Conservation (phyloP, 345 rosid genomes). For the Sonneratia caseolaris region DNA sequence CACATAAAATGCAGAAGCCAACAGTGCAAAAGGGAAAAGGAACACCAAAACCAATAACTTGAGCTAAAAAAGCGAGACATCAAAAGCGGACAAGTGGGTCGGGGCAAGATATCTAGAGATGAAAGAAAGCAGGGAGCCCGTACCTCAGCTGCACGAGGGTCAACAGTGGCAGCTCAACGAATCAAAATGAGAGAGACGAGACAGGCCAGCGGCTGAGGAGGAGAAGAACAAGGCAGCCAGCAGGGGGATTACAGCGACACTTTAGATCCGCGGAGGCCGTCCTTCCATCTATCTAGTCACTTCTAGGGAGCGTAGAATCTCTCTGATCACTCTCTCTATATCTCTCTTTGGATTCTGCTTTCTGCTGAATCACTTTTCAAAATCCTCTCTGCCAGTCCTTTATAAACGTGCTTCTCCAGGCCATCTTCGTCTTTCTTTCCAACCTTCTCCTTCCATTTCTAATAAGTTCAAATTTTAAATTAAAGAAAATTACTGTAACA, state of each 20-base stretch:
- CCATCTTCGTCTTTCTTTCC: not conserved
- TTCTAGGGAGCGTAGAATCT: not conserved
- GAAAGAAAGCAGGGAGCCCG: not conserved
- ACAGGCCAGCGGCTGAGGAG: not conserved
- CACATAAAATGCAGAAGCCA: not conserved
- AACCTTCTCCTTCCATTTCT: not conserved
- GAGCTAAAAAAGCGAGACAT: not conserved
- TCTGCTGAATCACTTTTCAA: not conserved
- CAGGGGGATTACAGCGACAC: not conserved
- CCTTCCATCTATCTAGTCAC: constrained; percentile 1
- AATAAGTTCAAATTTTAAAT: not conserved
- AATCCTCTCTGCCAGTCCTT: not conserved
- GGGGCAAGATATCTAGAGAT: not conserved
- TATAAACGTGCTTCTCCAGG: not conserved
- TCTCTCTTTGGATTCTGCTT: not conserved
- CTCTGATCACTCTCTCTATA: not conserved
- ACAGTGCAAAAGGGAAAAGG: not conserved
- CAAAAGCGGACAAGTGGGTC: too few relatives aligned
- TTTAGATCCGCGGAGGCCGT: constrained; percentile 3
- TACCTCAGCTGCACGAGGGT: not conserved
- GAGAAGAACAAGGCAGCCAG: not conserved
- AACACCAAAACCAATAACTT: not conserved
- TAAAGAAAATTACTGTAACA: too few relatives aligned
- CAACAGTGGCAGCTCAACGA: not conserved
- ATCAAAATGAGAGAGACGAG: not conserved